phyloP scores from a whole-genome alignment of 2,329 filamentous ascomycete species.

The Thermoascus crustaceus region DNA sequence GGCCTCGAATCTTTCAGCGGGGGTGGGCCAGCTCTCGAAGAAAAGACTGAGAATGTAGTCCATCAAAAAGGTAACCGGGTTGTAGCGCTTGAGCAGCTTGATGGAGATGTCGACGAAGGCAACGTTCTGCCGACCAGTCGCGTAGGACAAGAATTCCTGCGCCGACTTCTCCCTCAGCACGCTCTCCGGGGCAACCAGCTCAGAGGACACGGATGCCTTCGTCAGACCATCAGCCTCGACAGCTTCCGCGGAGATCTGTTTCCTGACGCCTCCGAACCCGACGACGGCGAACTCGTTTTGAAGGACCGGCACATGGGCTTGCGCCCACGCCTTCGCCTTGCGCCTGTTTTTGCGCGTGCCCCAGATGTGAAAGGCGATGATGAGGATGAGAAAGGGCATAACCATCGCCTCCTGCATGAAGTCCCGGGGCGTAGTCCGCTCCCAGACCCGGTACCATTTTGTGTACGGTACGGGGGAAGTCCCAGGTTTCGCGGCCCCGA shows the following conservation, averaged over 20 bases:
- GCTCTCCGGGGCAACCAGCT: conserved; percentile 45
- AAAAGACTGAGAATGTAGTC: conserved; percentile 68
- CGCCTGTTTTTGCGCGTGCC: conserved; percentile 71
- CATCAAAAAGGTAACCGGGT: conserved; percentile 59
- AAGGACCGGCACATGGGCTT: conserved; percentile 62
- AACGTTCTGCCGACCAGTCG: conserved; percentile 83
- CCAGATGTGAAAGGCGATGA: conserved; percentile 72
- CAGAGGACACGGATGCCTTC: conserved; percentile 25
- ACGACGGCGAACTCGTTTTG: conserved; percentile 78
- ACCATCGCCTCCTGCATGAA: conserved; percentile 85
- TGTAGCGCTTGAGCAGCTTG: conserved; percentile 76
- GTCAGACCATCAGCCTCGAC: conserved; percentile 34
- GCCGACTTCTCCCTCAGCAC: conserved; percentile 79
- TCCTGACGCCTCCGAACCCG: conserved; percentile 59
- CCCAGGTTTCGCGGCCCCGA: conserved; percentile 38
- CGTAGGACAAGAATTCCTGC: conserved; percentile 80
- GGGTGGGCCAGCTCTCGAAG: conserved; percentile 63
- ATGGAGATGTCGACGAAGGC: conserved; percentile 84
- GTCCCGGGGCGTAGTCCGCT: conserved; percentile 74
- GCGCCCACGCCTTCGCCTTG: conserved; percentile 74
- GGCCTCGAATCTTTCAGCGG: conserved; percentile 67
- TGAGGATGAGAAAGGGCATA: conserved; percentile 62
- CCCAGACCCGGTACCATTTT: conserved; percentile 95
- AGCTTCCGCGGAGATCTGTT: conserved; percentile 38
- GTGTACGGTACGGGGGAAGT: conserved; percentile 61